Evolutionary conservation across 495 filamentous ascomycete genomes (phyloP), one percentile per base, ranked within the genome.

Genomic region (Neurospora sp.): DNA sequence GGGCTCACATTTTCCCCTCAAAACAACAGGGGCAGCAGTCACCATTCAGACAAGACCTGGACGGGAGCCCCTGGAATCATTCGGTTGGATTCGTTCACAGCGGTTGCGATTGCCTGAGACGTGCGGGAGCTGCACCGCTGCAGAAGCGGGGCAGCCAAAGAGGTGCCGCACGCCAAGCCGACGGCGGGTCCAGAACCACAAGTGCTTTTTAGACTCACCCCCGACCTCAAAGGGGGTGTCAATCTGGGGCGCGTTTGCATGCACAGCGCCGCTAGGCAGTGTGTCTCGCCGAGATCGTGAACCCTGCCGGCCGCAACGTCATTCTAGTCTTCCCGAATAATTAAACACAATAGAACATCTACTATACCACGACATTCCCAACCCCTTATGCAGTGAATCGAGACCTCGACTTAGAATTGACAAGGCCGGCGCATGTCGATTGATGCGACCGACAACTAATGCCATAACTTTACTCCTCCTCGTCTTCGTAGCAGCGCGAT

Each of bases 401-500:
- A 14, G 6, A 37, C 20, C 5, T 66, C 54, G 3, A 31, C 3
- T 66, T 66, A 6, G 14, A 9, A 35, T 8, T 35, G 5, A 18
- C 6, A 31, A 18, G 27, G 23, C 72, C 48, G 46, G 35, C 41
- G 59, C 16, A 69, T 38, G 41, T 66, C 46, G 46, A 62, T 37
- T 69, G 48, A 72, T 69, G 71, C 54, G 35, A 72, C 74, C 10
- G 44, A 70, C 71, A 44, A 76, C 74, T 72, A 66, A 74, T 74
- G 75, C 62, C 14, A 71, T 10, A 39, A 42, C 40, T 39, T 48
- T 39, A 18, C 69, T 42, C 39, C n/a, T 39, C 71, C 41, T 70
- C 70, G 12, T n/a, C 69, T 27, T 46, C 39, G 38, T 20, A 48
- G 39, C 16, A 66, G 27, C 5, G 72, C 76, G 78, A 91, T 90